Percentiles rank a stretch among this genome's conserved stretches.
Evolutionary conservation across 768 basidiomycete genomes (phyloP).

Genomic region (Russula dissimulans): DNA sequence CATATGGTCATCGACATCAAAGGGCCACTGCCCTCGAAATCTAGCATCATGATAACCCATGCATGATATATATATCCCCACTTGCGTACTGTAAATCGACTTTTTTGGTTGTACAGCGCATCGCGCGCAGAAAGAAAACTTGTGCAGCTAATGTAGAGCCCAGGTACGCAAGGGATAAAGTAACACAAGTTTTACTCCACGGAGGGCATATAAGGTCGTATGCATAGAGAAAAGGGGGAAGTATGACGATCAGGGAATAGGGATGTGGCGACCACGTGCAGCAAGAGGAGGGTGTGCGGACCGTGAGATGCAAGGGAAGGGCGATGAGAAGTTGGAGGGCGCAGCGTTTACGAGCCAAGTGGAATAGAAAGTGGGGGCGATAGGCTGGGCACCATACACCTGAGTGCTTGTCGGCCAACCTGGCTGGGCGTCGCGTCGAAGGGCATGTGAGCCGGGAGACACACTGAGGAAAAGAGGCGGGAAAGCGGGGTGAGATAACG

Average conservation of each 20-base stretch:
- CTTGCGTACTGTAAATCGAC: no score
- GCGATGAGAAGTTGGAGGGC: neutral
- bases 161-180: neutral
- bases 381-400: neutral
- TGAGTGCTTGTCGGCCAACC: neutral
- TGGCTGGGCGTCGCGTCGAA: neutral
- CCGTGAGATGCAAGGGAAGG: neutral
- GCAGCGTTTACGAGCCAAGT: neutral
- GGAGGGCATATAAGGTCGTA: neutral
- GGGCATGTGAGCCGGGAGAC: neutral
- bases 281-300: neutral
- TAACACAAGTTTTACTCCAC: slow-evolving; percentile 7
- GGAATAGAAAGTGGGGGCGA: neutral
- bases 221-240: slow-evolving; percentile 1
- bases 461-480: neutral
- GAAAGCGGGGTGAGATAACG: neutral
- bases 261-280: slow-evolving; percentile 6
- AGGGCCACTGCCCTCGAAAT: no score
- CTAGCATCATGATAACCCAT: neutral
- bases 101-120: neutral
- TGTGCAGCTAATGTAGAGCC: slow-evolving; percentile 6
- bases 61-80: neutral
- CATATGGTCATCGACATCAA: no score
- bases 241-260: neutral
- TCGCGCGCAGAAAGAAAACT: neutral